Base-by-base conservation (phyloP, 2,329 filamentous ascomycete genomes). In the Myriosclerotinia scirpicola region DNA sequence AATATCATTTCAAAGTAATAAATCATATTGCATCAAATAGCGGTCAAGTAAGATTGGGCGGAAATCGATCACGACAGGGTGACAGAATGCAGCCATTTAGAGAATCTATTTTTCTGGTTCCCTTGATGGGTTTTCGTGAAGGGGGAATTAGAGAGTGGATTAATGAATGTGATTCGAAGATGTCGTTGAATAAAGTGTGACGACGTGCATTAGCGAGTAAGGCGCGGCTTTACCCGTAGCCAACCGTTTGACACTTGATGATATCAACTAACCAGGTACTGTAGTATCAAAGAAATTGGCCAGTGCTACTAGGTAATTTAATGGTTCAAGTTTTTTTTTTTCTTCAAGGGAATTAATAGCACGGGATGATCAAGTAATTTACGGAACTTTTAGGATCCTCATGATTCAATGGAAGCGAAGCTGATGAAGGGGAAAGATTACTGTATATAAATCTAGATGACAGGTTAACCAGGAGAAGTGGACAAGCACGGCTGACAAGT, bases 31-130 rank as follows among this genome's bases (percentile, higher is more conserved):
- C 70, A 56, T 59, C 56, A 74, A 70, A 67, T 54, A 68, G 72
- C 70, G 71, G 73, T 74, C 73, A 70, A 62, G 52, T 53, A 44
- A 71, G 75, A 78, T 77, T 78, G 77, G 76, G 67, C 72, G 55
- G 38, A 36, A 50, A 34, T 61, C 64, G 36, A 61, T 54, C 55
- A 66, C 55, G 22, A 66, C 64, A 61, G 55, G 64, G 64, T 65
- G 36, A 65, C 36, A 52, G n/a, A 59, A 54, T 66, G 55, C 48
- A 60, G 46, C 58, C 55, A 66, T 53, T 50, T 15, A 38, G 38
- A 61, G 50, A 34, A 44, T 52, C 22, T 54, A 30, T 40, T 59
- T 48, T 59, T 42, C 20, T 52, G 56, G 64, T 50, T 53, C 48
- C 38, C 59, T 48, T 54, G 50, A 58, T 58, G 68, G 68, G 59